Conservation (phyloP, 768 basidiomycete species). For the Tylopilus intermedius region DNA sequence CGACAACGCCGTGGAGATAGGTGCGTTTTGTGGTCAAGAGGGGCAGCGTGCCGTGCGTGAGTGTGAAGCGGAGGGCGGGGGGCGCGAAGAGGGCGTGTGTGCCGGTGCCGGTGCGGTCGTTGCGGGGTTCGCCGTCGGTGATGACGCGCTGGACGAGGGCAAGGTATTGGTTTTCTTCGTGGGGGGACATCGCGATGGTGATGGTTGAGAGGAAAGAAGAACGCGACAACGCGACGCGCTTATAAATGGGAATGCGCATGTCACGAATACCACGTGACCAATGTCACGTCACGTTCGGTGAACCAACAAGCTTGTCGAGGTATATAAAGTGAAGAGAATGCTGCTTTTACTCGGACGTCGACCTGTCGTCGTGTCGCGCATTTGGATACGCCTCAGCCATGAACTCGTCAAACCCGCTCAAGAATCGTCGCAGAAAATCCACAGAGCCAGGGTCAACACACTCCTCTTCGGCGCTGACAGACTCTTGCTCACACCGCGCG, state of each 20-base stretch:
- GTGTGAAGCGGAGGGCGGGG: slow-evolving; percentile 82
- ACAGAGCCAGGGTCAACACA: slow-evolving; percentile 23
- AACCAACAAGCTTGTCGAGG: too few relatives aligned
- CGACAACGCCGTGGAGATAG: slow-evolving; percentile 84
- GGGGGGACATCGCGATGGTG: slow-evolving; percentile 25
- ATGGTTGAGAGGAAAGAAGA: slow-evolving; percentile 2
- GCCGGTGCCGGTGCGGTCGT: slow-evolving; percentile 93
- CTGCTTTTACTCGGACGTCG: slow-evolving; percentile 8
- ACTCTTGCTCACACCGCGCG: slow-evolving; percentile 19
- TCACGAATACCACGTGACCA: slow-evolving; percentile 9
- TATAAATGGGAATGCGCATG: slow-evolving; percentile 7
- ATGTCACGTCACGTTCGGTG: slow-evolving; percentile 15
- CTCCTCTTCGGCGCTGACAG: slow-evolving; percentile 27
- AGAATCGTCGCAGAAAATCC: slow-evolving; percentile 10
- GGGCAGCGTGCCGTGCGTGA: slow-evolving; percentile 69
- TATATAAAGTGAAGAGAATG: not conserved
- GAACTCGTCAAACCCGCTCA: not conserved
- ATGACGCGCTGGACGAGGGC: slow-evolving; percentile 74
- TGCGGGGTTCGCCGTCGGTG: slow-evolving; percentile 67
- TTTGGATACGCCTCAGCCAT: slow-evolving; percentile 3
- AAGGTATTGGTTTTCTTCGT: slow-evolving; percentile 91
- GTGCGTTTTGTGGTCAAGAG: slow-evolving; percentile 94
- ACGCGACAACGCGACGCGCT: slow-evolving; percentile 4
- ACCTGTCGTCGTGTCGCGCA: not conserved
- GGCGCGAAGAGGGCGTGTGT: slow-evolving; percentile 92